phyloP scores from a whole-genome alignment of 345 rosid genomes.

The Passiflora organensis region DNA sequence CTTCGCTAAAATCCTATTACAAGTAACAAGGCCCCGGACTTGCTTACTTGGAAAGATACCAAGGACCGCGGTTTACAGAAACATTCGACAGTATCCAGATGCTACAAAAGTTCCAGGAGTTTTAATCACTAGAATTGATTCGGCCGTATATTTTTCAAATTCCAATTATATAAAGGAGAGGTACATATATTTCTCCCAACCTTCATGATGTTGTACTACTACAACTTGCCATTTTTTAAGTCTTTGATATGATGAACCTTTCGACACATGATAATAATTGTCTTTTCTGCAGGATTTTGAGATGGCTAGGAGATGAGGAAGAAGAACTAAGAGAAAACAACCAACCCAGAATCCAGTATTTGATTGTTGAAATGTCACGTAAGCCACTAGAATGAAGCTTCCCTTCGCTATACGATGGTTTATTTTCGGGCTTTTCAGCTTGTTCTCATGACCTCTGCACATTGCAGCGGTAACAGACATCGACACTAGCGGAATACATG shows the following conservation, averaged over 20 bases:
- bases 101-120: slow-evolving; percentile 75
- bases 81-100: slow-evolving; percentile 82
- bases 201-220: too few species aligned
- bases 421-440: too few species aligned
- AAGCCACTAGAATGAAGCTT: slow-evolving; percentile 14
- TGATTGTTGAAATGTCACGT: slow-evolving; percentile 94
- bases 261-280: not conserved
- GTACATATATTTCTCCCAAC: slow-evolving; percentile 20
- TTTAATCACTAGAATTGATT: slow-evolving; percentile 79
- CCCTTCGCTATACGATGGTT: not conserved
- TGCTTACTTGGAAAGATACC: slow-evolving; percentile 84
- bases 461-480: slow-evolving; percentile 85
- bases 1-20: slow-evolving; percentile 83
- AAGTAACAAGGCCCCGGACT: slow-evolving; percentile 91
- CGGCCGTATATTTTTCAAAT: slow-evolving; percentile 94
- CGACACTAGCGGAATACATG: slow-evolving; percentile 88
- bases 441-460: too few species aligned
- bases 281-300: slow-evolving; percentile 47
- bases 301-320: slow-evolving; percentile 86
- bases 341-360: slow-evolving; percentile 43
- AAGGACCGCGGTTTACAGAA: slow-evolving; percentile 71
- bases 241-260: too few species aligned
- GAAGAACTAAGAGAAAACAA: slow-evolving; percentile 41
- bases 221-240: too few species aligned
- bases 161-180: slow-evolving; percentile 89